Evolutionary conservation across 2,329 filamentous ascomycete genomes (phyloP).

Genomic region (Verticillium tricorpus): DNA sequence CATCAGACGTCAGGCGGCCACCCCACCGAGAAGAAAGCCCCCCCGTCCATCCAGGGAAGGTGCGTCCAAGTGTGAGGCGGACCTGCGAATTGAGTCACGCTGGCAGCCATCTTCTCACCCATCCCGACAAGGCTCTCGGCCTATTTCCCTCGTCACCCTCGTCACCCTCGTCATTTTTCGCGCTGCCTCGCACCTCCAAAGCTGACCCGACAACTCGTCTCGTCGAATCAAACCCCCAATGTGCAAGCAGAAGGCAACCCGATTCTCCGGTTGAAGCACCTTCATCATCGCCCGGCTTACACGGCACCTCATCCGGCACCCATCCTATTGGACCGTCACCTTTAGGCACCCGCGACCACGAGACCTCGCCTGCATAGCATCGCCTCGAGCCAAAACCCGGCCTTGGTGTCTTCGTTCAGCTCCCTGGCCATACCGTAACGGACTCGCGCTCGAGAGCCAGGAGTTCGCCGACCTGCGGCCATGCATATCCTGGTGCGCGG

Average conservation of each 20-base stretch:
- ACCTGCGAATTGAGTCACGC: background rate
- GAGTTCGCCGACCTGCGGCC: constrained; percentile 2
- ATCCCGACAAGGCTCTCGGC: background rate
- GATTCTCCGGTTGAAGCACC: background rate
- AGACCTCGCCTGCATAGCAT: constrained; percentile 1
- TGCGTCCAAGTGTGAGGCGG: background rate
- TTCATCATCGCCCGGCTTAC: background rate
- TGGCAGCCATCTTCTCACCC: background rate
- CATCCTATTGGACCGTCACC: background rate
- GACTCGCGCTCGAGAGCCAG: background rate
- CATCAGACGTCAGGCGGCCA: background rate
- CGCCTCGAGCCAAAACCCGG: background rate
- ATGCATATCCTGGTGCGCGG: constrained; percentile 2
- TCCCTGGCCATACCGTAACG: background rate
- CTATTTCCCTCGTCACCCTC: background rate
- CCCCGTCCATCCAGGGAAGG: background rate
- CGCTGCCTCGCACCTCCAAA: background rate
- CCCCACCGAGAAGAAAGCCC: background rate
- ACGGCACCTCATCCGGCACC: constrained; percentile 1
- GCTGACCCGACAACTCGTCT: background rate
- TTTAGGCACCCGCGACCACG: constrained; percentile 1
- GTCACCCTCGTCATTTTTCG: background rate
- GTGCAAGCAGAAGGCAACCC: background rate
- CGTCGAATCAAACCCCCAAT: background rate
- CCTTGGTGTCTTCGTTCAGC: background rate